Evolutionary conservation across 495 filamentous ascomycete genomes (phyloP).

Genomic region (Lophiotrema nucula): DNA sequence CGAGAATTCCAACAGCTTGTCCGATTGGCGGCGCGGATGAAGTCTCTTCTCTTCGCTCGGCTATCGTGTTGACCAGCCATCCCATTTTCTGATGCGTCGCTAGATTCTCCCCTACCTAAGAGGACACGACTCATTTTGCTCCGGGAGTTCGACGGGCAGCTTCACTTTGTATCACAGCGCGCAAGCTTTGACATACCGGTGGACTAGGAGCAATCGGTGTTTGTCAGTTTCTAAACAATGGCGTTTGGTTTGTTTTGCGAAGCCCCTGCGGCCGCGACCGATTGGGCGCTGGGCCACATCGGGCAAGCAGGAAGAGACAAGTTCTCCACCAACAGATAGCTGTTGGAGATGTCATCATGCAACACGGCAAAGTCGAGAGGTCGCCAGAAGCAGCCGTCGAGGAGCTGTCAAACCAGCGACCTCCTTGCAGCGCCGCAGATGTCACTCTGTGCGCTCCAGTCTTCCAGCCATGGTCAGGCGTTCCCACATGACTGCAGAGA

Average conservation of each 20-base stretch:
- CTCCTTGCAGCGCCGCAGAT: not conserved
- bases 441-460: not conserved
- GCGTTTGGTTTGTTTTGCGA: not conserved
- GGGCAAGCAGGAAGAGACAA: not conserved
- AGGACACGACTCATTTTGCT: not conserved
- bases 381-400: not conserved
- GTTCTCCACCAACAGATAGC: not conserved
- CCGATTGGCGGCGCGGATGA: conserved; percentile 21
- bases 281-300: not conserved
- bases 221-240: not conserved
- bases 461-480: too few species aligned
- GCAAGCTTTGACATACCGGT: not conserved
- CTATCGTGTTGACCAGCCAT: not conserved
- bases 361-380: not conserved
- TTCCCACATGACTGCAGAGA: too few species aligned
- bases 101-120: too few species aligned
- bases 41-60: conserved; percentile 6
- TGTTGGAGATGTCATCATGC: not conserved
- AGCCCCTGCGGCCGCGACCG: not conserved
- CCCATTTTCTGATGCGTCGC: not conserved
- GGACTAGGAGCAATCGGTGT: not conserved
- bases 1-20: not conserved
- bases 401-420: not conserved
- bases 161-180: not conserved
- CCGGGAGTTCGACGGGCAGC: not conserved